Evolutionary conservation across 2,329 filamentous ascomycete species (phyloP).

Genomic region (Xylaria arbuscula): DNA sequence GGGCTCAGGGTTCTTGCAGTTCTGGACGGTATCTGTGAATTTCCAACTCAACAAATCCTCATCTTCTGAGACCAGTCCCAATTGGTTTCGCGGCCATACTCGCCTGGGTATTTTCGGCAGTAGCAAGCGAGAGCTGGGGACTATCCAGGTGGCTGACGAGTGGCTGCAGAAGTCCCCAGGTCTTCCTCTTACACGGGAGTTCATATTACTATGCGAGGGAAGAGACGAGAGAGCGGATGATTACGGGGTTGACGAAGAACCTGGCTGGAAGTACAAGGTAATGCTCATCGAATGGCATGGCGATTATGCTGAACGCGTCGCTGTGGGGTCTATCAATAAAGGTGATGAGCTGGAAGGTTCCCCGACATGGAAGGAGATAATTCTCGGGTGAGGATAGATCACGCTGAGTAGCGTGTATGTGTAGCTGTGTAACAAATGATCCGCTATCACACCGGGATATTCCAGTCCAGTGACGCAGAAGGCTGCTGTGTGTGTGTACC

Average conservation of each 20-base stretch:
- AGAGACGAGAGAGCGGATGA: conserved; percentile 24
- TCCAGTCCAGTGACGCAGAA: neutral
- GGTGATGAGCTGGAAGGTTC: conserved; percentile 22
- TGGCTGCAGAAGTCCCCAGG: conserved; percentile 12
- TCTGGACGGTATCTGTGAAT: conserved; percentile 19
- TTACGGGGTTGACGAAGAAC: conserved; percentile 15
- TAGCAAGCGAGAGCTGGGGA: conserved; percentile 20
- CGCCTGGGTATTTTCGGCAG: conserved; percentile 17
- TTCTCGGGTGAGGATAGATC: conserved; percentile 14
- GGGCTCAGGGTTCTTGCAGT: conserved; percentile 18
- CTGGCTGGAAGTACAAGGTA: conserved; percentile 28
- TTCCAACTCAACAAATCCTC: conserved; percentile 17
- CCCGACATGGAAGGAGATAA: conserved; percentile 28
- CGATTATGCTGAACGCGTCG: conserved; percentile 29
- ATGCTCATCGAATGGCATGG: conserved; percentile 31
- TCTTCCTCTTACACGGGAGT: conserved; percentile 13
- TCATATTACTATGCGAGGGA: conserved; percentile 25
- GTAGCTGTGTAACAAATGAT: neutral
- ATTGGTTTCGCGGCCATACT: conserved; percentile 9
- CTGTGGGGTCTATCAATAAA: conserved; percentile 27
- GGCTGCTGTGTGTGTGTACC: no score
- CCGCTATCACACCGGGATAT: neutral
- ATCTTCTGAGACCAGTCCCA: neutral
- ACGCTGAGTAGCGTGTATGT: neutral
- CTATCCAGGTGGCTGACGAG: conserved; percentile 4